Conservation (phyloP, 108 stramenopile genomes). For the Schizochytrium sp. region DNA sequence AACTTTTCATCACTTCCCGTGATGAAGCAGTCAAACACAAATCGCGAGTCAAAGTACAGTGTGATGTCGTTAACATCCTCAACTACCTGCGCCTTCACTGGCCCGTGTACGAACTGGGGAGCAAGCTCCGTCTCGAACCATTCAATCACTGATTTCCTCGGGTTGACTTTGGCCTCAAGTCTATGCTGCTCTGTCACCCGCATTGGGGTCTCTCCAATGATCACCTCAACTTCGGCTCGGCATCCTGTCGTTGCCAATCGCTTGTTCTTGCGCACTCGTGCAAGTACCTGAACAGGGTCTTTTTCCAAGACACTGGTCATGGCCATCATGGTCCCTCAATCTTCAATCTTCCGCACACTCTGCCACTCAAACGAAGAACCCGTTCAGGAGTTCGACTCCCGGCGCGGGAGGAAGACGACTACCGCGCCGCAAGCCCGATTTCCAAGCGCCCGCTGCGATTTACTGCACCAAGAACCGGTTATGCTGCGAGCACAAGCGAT, state of each 20-base stretch:
- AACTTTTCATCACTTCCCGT: background rate
- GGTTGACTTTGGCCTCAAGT: background rate
- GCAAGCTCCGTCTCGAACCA: slow-evolving; percentile 21
- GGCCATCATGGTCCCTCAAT: background rate
- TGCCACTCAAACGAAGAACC: too few relatives aligned
- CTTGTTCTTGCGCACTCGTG: slow-evolving; percentile 14
- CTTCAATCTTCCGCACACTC: too few relatives aligned
- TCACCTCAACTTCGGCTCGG: slow-evolving; percentile 31
- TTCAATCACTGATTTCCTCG: background rate
- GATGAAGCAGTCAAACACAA: slow-evolving; percentile 10
- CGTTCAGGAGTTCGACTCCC: background rate
- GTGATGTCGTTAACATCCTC: background rate
- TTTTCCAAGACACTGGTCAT: background rate
- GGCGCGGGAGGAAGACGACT: background rate
- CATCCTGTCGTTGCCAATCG: background rate
- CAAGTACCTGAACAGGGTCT: background rate
- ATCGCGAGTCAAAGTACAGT: slow-evolving; percentile 47
- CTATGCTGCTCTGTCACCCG: background rate
- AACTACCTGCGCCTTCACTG: background rate
- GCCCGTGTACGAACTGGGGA: background rate
- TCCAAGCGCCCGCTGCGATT: too few relatives aligned
- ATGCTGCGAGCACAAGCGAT: too few relatives aligned
- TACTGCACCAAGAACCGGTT: too few relatives aligned
- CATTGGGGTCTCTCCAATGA: slow-evolving; percentile 8
- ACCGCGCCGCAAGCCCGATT: too few relatives aligned